Base-by-base conservation (phyloP, 228 moss, liverwort and hornwort genomes). In the Sphagnum fallax region DNA sequence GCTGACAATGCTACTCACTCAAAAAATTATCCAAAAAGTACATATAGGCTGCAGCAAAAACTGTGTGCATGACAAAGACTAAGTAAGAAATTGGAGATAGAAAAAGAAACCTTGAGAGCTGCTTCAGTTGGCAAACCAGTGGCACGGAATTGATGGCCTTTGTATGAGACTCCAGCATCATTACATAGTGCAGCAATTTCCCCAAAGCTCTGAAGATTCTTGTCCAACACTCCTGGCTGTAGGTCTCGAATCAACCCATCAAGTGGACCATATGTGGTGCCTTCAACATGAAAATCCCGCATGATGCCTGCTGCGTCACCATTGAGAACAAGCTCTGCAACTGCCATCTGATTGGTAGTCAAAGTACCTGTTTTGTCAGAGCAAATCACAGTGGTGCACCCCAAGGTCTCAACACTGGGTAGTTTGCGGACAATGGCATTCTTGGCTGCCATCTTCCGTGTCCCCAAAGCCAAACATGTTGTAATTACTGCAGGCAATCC, bases 381-480 rank as follows among this genome's bases (percentile, higher is more conserved):
- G 66, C 85, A 89, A 8, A 89, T 89, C 62, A 85, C 83, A 67
- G 75, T 83, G 1, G 89, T 89, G 63, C 89, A 89, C 60, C 89
- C 89, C 8, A 89, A 77, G 50, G 89, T 89, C 76, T 89, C 85
- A 3, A 89, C 85, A 59, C 78, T 82, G 8, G 83, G 81, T 63
- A 89, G 70, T 71, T 85, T 89, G n/a, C 85, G 80, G 68, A 89
- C 85, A 6, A 89, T 85, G 5, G 89, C 89, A 77, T 89, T 89
- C 71, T 89, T 80, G 69, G 84, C 70, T 1, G 89, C 89, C 89
- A 85, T 85, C 59, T 82, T 80, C 69, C 83, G 80, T 53, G 89
- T 89, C 10, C 85, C 85, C 51, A 85, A 84, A 14, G 85, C 89
- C 68, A 85, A 80, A 71, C 85, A 89, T n/a, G 89, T 89, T 6